These are phyloP conservation scores for Candida insectalens DNA, from an alignment of 805 yeast genomes.

Conservation along the genomic window DNA sequence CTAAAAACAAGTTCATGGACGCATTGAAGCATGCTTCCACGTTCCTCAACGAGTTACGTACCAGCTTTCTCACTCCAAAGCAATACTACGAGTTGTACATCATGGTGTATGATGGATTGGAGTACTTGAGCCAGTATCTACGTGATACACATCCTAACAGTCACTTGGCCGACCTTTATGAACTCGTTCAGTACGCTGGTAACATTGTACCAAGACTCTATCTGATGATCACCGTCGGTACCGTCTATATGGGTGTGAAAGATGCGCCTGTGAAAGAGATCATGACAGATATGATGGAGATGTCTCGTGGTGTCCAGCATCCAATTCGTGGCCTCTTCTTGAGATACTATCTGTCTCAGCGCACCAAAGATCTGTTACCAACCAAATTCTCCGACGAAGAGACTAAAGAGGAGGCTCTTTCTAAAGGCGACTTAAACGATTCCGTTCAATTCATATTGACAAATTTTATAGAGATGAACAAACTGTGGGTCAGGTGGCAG, in stretches of 20 bases:
- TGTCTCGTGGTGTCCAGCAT: slow-evolving; percentile 95
- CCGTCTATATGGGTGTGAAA: slow-evolving; percentile 69
- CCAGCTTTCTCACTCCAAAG: slow-evolving; percentile 70
- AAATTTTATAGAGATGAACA: slow-evolving; percentile 95
- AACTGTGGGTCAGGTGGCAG: slow-evolving; percentile 92
- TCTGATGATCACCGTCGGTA: slow-evolving; percentile 91
- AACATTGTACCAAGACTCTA: slow-evolving; percentile 87
- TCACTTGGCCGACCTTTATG: slow-evolving; percentile 83
- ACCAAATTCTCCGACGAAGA: slow-evolving; percentile 13
- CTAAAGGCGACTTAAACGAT: slow-evolving; percentile 39
- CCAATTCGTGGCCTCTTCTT: slow-evolving; percentile 88
- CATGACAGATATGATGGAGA: slow-evolving; percentile 92
- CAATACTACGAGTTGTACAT: slow-evolving; percentile 90
- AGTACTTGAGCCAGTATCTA: slow-evolving; percentile 53
- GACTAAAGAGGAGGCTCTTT: slow-evolving; percentile 5
- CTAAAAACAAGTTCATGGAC: slow-evolving; percentile 63
- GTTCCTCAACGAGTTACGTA: slow-evolving; percentile 72
- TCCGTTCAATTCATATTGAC: slow-evolving; percentile 72
- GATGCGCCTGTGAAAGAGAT: slow-evolving; percentile 80
- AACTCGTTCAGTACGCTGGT: slow-evolving; percentile 90
- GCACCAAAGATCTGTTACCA: slow-evolving; percentile 62
- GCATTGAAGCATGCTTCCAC: slow-evolving; percentile 83
- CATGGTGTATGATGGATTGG: slow-evolving; percentile 73
- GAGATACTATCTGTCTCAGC: slow-evolving; percentile 80
- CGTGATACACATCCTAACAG: slow-evolving; percentile 57